Percentiles rank a stretch among this genome's conserved stretches.
phyloP scores from a whole-genome alignment of 2,329 filamentous ascomycete species.

The Cordyceps cateniannulata region DNA sequence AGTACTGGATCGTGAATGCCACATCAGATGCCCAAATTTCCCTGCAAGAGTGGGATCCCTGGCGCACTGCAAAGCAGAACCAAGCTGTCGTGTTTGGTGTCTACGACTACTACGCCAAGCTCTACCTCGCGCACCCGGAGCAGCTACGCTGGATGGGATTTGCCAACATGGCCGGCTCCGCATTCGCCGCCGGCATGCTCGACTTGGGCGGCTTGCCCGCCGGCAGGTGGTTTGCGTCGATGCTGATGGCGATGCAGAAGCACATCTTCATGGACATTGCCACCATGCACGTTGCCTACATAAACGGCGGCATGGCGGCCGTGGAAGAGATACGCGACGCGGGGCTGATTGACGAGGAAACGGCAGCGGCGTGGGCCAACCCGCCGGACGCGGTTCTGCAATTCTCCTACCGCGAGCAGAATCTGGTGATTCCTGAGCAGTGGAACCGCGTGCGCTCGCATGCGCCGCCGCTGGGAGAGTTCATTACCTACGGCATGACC shows the following conservation, averaged over 20 bases:
- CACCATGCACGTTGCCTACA: conserved; percentile 1
- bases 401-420: conserved; percentile 4
- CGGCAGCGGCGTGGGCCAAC: background rate
- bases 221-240: background rate
- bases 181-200: conserved; percentile 4
- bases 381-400: background rate
- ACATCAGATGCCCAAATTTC: background rate
- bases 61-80: conserved; percentile 4
- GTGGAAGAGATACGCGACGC: conserved; percentile 6
- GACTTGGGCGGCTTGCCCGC: background rate
- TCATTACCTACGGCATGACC: conserved; percentile 4
- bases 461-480: background rate
- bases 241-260: conserved; percentile 11
- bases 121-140: background rate
- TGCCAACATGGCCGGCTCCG: conserved; percentile 7
- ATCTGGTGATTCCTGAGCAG: background rate
- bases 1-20: conserved; percentile 8
- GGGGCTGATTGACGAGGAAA: background rate
- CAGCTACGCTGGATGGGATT: conserved; percentile 7
- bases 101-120: conserved; percentile 5
- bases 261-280: conserved; percentile 6
- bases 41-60: conserved; percentile 1
- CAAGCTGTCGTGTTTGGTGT: background rate
- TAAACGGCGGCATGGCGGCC: background rate
- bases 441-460: background rate